phyloP scores from a whole-genome alignment of 495 filamentous ascomycete genomes.

The Parathielavia appendiculata region DNA sequence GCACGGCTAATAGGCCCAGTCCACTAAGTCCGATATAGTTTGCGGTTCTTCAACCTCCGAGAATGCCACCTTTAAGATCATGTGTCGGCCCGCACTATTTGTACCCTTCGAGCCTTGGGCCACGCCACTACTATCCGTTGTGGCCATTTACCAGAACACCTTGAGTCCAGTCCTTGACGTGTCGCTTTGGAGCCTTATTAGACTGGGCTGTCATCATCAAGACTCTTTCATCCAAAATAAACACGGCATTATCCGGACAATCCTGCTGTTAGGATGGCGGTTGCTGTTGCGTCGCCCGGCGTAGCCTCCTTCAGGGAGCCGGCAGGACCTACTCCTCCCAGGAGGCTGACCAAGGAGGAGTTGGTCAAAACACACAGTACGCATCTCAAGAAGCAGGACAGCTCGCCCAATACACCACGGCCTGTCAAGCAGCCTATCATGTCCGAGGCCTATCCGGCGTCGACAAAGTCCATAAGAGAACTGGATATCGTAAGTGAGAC shows the following conservation, averaged over 20 bases:
- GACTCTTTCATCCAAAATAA: neutral
- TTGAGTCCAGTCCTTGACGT: too few species aligned
- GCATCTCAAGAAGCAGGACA: slow-evolving; percentile 31
- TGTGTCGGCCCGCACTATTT: neutral
- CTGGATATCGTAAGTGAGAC: slow-evolving; percentile 26
- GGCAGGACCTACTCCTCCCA: slow-evolving; percentile 14
- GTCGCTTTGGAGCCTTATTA: neutral
- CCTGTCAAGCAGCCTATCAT: slow-evolving; percentile 35
- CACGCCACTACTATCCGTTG: neutral
- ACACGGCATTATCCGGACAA: neutral
- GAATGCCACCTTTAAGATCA: slow-evolving; percentile 31
- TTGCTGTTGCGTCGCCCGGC: slow-evolving; percentile 5
- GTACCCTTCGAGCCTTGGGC: neutral
- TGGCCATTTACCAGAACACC: neutral
- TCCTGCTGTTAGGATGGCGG: slow-evolving; percentile 11
- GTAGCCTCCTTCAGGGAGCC: slow-evolving; percentile 4
- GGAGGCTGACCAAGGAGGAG: slow-evolving; percentile 28
- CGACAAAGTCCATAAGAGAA: slow-evolving; percentile 31
- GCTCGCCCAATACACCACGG: slow-evolving; percentile 24
- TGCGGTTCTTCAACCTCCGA: slow-evolving; percentile 32
- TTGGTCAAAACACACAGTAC: slow-evolving; percentile 31
- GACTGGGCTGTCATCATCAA: neutral
- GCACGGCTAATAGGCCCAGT: slow-evolving; percentile 17
- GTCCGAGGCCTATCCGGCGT: slow-evolving; percentile 31
- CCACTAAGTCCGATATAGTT: slow-evolving; percentile 30